phyloP scores from a whole-genome alignment of 2,329 filamentous ascomycete genomes.

The Fulvia fulva region DNA sequence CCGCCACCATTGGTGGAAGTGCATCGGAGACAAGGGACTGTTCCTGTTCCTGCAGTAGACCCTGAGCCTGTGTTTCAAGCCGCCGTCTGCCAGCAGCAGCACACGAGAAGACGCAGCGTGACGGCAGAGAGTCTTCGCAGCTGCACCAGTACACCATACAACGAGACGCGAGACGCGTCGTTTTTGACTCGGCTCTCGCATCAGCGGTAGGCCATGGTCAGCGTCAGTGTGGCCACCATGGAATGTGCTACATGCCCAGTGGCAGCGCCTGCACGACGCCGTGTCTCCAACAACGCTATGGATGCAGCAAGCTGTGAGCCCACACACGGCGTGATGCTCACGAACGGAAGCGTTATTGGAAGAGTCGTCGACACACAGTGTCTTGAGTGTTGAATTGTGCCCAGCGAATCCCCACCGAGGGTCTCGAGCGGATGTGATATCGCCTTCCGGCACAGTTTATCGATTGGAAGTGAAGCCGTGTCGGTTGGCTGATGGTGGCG shows the following conservation, averaged over 20 bases:
- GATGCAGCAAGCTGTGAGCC: background rate
- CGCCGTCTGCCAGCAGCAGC: slow-evolving; percentile 6
- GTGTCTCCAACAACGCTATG: slow-evolving; percentile 5
- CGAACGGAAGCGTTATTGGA: slow-evolving; percentile 15
- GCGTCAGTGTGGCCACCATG: slow-evolving; percentile 11
- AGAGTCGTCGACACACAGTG: slow-evolving; percentile 8
- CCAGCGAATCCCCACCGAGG: slow-evolving; percentile 15
- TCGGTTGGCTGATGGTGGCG: slow-evolving; percentile 11
- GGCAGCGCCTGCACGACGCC: slow-evolving; percentile 11
- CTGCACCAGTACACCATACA: background rate
- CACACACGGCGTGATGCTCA: background rate
- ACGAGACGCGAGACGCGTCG: slow-evolving; percentile 20
- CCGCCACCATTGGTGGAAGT: background rate
- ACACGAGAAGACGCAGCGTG: slow-evolving; percentile 1
- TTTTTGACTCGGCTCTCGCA: slow-evolving; percentile 15
- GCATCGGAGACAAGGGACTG: slow-evolving; percentile 2
- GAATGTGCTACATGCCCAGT: slow-evolving; percentile 11
- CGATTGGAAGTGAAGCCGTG: slow-evolving; percentile 12
- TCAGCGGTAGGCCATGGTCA: slow-evolving; percentile 9
- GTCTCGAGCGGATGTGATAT: slow-evolving; percentile 7
- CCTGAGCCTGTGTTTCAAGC: slow-evolving; percentile 21
- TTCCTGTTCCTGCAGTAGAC: slow-evolving; percentile 17
- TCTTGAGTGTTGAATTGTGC: slow-evolving; percentile 2
- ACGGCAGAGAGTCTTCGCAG: slow-evolving; percentile 14
- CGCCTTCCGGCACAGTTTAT: slow-evolving; percentile 17